Evolutionary conservation across 257 asterid genomes (phyloP).

Genomic region (Nemophila menziesii): DNA sequence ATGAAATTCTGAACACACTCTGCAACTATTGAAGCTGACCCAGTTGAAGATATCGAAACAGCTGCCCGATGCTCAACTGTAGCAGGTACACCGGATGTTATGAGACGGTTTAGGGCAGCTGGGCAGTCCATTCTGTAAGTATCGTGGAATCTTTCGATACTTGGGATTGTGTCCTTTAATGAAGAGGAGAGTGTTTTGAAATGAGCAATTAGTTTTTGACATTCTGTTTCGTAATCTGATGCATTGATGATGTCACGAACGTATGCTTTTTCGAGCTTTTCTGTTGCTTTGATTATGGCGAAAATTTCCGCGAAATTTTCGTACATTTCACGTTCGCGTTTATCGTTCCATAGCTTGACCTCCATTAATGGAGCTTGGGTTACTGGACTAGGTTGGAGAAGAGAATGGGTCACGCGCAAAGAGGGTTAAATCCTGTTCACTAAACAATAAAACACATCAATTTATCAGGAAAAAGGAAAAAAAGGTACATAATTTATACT

Average conservation of each 20-base stretch:
- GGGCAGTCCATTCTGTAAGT: slow-evolving; percentile 81
- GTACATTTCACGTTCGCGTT: slow-evolving; percentile 94
- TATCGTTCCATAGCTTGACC: slow-evolving; percentile 96
- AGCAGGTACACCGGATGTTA: slow-evolving; percentile 85
- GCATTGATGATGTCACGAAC: slow-evolving; percentile 66
- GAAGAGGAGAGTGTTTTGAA: slow-evolving; percentile 73
- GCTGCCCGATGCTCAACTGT: slow-evolving; percentile 85
- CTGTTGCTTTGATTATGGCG: slow-evolving; percentile 81
- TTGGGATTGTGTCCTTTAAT: slow-evolving; percentile 66
- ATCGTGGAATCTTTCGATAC: slow-evolving; percentile 72
- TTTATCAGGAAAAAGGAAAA: too few species aligned
- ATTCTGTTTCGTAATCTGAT: slow-evolving; percentile 58
- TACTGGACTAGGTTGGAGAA: slow-evolving; percentile 52
- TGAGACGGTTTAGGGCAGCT: slow-evolving; percentile 67
- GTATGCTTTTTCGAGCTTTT: slow-evolving; percentile 87
- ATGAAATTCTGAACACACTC: slow-evolving; percentile 89
- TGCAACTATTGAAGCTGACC: slow-evolving; percentile 80
- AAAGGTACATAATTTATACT: too few species aligned
- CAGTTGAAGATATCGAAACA: slow-evolving; percentile 29
- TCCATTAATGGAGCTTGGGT: slow-evolving; percentile 37
- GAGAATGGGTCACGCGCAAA: slow-evolving; percentile 97
- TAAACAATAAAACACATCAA: slow-evolving; percentile 29
- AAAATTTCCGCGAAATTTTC: slow-evolving; percentile 83
- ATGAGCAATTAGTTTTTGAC: slow-evolving; percentile 73
- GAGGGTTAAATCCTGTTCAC: slow-evolving; percentile 24